Conservation (phyloP, 2,329 filamentous ascomycete genomes). For the Hymenoscyphus fraxineus region DNA sequence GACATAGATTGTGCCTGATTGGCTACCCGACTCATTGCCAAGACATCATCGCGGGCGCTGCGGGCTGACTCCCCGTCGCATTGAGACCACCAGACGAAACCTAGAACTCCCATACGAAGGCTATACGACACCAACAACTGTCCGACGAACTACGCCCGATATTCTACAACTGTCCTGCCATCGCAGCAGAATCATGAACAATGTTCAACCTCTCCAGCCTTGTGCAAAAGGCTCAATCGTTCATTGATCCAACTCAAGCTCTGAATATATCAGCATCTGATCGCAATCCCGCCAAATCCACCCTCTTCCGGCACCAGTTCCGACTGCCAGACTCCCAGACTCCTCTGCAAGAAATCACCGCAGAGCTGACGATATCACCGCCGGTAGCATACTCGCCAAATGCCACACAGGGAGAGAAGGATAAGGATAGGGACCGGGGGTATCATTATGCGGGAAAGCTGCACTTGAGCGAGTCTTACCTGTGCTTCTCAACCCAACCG, state of each 20-base stretch:
- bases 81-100: not conserved
- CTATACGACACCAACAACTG: not conserved
- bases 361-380: slow-evolving; percentile 84
- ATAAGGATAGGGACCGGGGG: slow-evolving; percentile 61
- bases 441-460: slow-evolving; percentile 91
- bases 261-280: slow-evolving; percentile 70
- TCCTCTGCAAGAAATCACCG: slow-evolving; percentile 92
- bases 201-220: slow-evolving; percentile 72
- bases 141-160: not conserved
- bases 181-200: slow-evolving; percentile 31
- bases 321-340: slow-evolving; percentile 88
- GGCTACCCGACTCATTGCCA: not conserved
- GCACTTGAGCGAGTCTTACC: slow-evolving; percentile 88
- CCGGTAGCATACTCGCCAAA: slow-evolving; percentile 47
- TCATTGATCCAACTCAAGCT: slow-evolving; percentile 85
- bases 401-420: slow-evolving; percentile 65
- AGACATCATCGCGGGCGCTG: not conserved
- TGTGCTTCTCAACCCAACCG: slow-evolving; percentile 94
- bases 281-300: slow-evolving; percentile 81
- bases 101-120: not conserved
- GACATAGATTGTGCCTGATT: not conserved
- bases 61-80: slow-evolving; percentile 3
- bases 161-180: not conserved
- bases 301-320: slow-evolving; percentile 94
- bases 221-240: slow-evolving; percentile 91